phyloP scores from a whole-genome alignment of 2,329 filamentous ascomycete genomes.

The Aspergillus uvarum region DNA sequence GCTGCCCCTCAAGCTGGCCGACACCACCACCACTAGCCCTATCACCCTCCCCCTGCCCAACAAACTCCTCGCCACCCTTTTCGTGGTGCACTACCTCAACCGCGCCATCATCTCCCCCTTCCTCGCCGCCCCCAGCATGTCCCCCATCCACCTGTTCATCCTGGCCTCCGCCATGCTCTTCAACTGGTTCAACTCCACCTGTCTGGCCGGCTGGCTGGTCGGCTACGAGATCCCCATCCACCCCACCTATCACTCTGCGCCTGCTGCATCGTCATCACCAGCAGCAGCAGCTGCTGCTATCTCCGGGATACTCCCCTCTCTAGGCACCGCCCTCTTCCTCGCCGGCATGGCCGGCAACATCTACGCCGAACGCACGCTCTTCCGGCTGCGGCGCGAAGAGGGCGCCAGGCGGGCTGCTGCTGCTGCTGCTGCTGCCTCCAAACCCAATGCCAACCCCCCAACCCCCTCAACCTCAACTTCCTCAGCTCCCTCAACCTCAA shows the following conservation, averaged over 20 bases:
- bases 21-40: background rate
- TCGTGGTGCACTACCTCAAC: conserved; percentile 85
- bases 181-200: conserved; percentile 77
- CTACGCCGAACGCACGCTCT: conserved; percentile 84
- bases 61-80: conserved; percentile 38
- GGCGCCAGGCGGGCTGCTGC: conserved; percentile 40
- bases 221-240: conserved; percentile 64
- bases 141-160: conserved; percentile 74
- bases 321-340: conserved; percentile 74
- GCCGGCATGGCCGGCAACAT: conserved; percentile 77
- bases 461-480: conserved; percentile 47
- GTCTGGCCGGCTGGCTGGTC: conserved; percentile 75
- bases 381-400: conserved; percentile 77
- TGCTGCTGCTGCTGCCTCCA: conserved; percentile 39
- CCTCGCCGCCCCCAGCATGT: conserved; percentile 83
- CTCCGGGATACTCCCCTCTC: conserved; percentile 42
- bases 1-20: conserved; percentile 54
- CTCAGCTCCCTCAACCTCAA: conserved; percentile 34
- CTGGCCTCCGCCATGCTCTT: conserved; percentile 66
- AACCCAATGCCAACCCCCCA: conserved; percentile 35
- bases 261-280: background rate
- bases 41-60: conserved; percentile 33
- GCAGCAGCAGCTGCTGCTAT: background rate
- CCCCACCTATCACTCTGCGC: background rate
- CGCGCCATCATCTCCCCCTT: conserved; percentile 81